Evolutionary conservation across 148 eudicot species (phyloP), one percentile per base, ranked within the genome.

Genomic region (Amaranthus palmeri): DNA sequence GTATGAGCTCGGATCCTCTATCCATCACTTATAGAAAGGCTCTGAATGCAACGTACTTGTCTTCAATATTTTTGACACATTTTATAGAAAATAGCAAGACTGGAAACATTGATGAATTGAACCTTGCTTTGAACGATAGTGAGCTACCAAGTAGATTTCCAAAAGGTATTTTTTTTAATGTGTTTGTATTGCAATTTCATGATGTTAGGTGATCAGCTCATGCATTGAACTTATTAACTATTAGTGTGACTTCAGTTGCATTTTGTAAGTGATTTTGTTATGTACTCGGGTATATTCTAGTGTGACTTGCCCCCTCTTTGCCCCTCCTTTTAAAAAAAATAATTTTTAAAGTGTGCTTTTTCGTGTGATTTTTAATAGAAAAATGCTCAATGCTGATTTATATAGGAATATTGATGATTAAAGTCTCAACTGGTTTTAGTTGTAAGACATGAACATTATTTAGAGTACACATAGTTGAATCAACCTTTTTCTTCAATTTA

Each of bases 21-120:
- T 81, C 93, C 54, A 62, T 73, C 72, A 78, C 90, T 72, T 73
- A 76, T 80, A 58, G 75, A 79, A 93, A 86, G 85, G 97, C 97
- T 81, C 72, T 89, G 56, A 89, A 93, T 83, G 97, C 93, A 61
- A 73, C 86, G 14, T 88, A 88, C 78, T 67, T 91, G 72, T 89
- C 97, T 69, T 91, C 96, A 10, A 80, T 91, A 50, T 93, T 89
- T 80, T 73, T 93, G 72, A 89, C 88, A 81, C 81, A 86, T 81
- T 77, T 85, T 14, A 86, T 93, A 71, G 97, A 93, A 78, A 83
- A 91, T 83, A 74, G 85, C 68, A 86, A 80, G 72, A 86, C 75
- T 63, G 87, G 85, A 59, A 80, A 72, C 77, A 84, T 81, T 65
- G 96, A 84, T 78, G 97, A 86, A 49, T 78, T 93, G 65, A 79